Evolutionary conservation across 441 rosid species (phyloP).

Genomic region (Adansonia gregorii): DNA sequence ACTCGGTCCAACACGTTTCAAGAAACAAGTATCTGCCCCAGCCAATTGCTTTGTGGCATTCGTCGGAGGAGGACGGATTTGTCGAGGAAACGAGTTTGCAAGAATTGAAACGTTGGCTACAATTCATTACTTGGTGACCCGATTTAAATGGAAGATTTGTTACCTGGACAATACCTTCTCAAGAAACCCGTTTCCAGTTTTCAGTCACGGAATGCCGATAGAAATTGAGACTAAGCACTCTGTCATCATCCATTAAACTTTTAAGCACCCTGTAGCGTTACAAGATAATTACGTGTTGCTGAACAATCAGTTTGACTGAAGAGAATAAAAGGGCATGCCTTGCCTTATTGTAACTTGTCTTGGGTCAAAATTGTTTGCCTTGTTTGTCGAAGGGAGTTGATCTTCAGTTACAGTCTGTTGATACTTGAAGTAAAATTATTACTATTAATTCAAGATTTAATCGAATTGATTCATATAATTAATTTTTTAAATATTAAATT

Average conservation of each 20-base stretch:
- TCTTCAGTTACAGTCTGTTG: too few relatives aligned
- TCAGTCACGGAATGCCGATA: constrained; percentile 40
- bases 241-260: not conserved
- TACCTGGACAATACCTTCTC: constrained; percentile 33
- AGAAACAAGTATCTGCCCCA: constrained; percentile 22
- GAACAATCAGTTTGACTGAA: not conserved
- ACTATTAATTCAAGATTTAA: too few relatives aligned
- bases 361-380: too few relatives aligned
- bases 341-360: too few relatives aligned
- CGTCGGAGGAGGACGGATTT: constrained; percentile 49
- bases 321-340: too few relatives aligned
- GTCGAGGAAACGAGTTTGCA: constrained; percentile 58
- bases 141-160: constrained; percentile 39
- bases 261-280: not conserved
- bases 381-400: too few relatives aligned
- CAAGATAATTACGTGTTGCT: not conserved
- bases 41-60: constrained; percentile 52
- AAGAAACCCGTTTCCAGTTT: constrained; percentile 46
- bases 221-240: constrained; percentile 29
- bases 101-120: constrained; percentile 45
- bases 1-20: constrained; percentile 51
- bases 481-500: too few relatives aligned
- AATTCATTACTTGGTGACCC: constrained; percentile 42
- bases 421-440: too few relatives aligned
- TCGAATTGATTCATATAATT: too few relatives aligned